Evolutionary conservation across 768 basidiomycete genomes (phyloP).

Genomic region (Gautieria morchelliformis): DNA sequence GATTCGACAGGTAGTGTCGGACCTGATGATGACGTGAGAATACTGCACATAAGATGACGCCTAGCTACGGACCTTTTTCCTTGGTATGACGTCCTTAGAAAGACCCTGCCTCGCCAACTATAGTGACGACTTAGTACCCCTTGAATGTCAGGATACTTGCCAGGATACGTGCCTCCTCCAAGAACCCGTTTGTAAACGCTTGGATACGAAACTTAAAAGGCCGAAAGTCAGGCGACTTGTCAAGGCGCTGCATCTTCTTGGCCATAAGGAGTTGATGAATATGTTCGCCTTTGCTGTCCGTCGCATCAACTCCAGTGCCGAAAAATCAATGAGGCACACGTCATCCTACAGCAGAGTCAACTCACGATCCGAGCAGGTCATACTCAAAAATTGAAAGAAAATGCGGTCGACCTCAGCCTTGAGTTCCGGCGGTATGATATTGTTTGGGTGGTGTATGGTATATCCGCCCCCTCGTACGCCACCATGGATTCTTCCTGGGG

Average conservation of each 20-base stretch:
- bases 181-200: slow-evolving; percentile 92
- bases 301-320: slow-evolving; percentile 65
- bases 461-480: slow-evolving; percentile 16
- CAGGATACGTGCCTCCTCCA: slow-evolving; percentile 63
- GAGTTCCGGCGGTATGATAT: slow-evolving; percentile 75
- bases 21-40: slow-evolving; percentile 35
- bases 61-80: slow-evolving; percentile 66
- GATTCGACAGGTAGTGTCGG: slow-evolving; percentile 89
- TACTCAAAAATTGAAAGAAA: slow-evolving; percentile 84
- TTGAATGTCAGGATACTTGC: slow-evolving; percentile 4
- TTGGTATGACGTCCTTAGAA: slow-evolving; percentile 89
- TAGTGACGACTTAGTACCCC: neutral
- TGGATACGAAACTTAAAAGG: slow-evolving; percentile 99
- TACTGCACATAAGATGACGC: slow-evolving; percentile 6
- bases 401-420: slow-evolving; percentile 76
- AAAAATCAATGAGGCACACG: slow-evolving; percentile 9
- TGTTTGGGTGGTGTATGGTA: slow-evolving; percentile 24
- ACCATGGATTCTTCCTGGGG: slow-evolving; percentile 12
- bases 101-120: slow-evolving; percentile 80
- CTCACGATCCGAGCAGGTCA: slow-evolving; percentile 86
- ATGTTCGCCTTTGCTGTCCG: slow-evolving; percentile 89
- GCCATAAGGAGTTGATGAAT: slow-evolving; percentile 99
- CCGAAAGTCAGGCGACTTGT: slow-evolving; percentile 92
- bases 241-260: slow-evolving; percentile 95
- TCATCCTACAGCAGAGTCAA: slow-evolving; percentile 6